Evolutionary conservation across 1,284 basidiomycete species (phyloP), one percentile per base, ranked within the genome.

Genomic region (Leccinum colubrinum): DNA sequence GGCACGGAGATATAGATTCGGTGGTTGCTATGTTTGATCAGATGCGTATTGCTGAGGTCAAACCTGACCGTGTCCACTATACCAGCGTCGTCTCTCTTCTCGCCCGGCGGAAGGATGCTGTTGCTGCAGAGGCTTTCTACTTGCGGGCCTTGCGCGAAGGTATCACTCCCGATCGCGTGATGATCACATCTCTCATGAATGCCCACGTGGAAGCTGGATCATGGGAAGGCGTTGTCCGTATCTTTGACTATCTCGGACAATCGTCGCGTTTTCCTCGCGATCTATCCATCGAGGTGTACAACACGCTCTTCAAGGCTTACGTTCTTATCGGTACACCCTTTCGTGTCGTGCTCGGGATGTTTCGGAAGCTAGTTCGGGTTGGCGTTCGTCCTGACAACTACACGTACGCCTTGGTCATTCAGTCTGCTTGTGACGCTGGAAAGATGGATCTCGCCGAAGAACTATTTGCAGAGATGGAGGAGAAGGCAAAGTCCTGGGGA

Each of bases 251-350:
- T 73, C 75, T 95, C 56, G 77, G 80, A 20, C 70, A 74, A 1
- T 72, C 81, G 14, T 71, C 72, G 3, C 68, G 68, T 50, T 72
- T 75, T 46, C 74, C 77, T 30, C 66, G 80, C 50, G 74, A 77
- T 39, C 72, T 85, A 27, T 77, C 80, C 35, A 81, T 88, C 67
- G 82, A 85, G 60, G 79, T 90, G 37, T 87, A 86, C 73, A 94
- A 95, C 72, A 88, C 87, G 17, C 81, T 98, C 25, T 78, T 98
- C 68, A 94, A 94, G 77, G 93, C 94, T 1, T 91, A 94, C 69
- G 86, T 98, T 55, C 79, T 90, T 51, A 85, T 93, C 58, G 91
- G 90, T 11, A 84, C 92, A 3, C 93, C 96, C 0, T 90, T 91
- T 68, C 76, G 79, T 41, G 75, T 86, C 35, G 87, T 96, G 27